Evolutionary conservation across 192 early-diverging fungal species (phyloP), one percentile per base, ranked within the genome.

Genomic region (Pilobolus umbonatus): DNA sequence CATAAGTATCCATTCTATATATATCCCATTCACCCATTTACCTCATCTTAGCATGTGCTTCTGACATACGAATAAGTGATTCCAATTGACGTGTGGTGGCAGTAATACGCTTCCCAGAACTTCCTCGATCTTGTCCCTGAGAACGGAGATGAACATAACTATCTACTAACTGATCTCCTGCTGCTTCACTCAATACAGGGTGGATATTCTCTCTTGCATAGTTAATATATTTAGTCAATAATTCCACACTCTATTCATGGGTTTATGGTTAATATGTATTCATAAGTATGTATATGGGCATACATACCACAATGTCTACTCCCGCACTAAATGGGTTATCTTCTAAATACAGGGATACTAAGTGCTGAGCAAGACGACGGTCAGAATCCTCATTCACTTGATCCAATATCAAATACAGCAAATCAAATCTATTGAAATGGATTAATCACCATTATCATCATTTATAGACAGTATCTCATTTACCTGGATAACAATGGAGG

Each of bases 61-160:
- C 95, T 12, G 91, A 64, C 69, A 98, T 78, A 46, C 95, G 88
- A 69, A 98, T 95, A 94, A 99, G 96, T 5, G 91, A 94, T 78
- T 96, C 96, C 8, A 98, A 80, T 70, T 98, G 94, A 45, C 95
- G 80, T 3, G 94, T 95, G 0, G 95, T 99, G 2, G 93, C 93
- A 0, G 94, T 92, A n/a, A 91, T 79, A 15, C 85, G 78, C 29
- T 82, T 82, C 31, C 61, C 70, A 19, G 67, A 59, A 12, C 69
- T 64, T 28, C 73, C 60, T 14, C 48, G 76, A 61, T 70, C 75
- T 59, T 68, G 77, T 0, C 94, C 95, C 53, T 86, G 71, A 55
- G 85, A 78, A 2, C 97, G 79, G 60, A 98, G 73, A 15, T 86
- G 82, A 12, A 95, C 84, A 66, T 98, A 99, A 32, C 72, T 81